A percentile compares a stretch with the other conserved stretches of the same genome.
These are phyloP conservation scores for Starmerella asiatica DNA, from an alignment of 805 yeast genomes.

Conservation along the genomic window DNA sequence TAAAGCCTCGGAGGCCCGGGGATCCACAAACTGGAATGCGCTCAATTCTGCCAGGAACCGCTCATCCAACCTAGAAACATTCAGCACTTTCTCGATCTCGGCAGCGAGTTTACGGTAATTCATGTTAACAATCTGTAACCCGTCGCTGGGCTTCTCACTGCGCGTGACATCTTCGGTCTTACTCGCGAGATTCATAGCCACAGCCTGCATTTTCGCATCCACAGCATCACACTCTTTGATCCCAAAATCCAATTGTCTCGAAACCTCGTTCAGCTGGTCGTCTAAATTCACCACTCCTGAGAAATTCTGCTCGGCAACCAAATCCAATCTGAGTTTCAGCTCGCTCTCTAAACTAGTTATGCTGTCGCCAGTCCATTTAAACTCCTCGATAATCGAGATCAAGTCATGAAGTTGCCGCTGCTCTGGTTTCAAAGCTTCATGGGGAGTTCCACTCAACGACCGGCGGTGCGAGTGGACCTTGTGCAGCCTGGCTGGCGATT, in stretches of 20 bases:
- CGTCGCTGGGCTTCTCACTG: conserved; percentile 64
- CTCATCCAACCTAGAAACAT: conserved; percentile 55
- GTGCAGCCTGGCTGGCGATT: conserved; percentile 1
- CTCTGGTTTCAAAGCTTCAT: not conserved
- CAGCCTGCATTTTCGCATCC: conserved; percentile 41
- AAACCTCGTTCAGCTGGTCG: conserved; percentile 32
- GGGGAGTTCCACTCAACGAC: conserved; percentile 3
- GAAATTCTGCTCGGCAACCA: conserved; percentile 50
- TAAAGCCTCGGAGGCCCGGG: conserved; percentile 27
- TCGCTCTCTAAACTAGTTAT: conserved; percentile 44
- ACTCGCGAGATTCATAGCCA: conserved; percentile 47
- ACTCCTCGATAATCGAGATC: conserved; percentile 55
- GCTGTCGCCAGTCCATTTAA: conserved; percentile 59
- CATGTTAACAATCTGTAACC: conserved; percentile 68
- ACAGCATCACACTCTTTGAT: conserved; percentile 42
- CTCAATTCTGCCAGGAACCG: conserved; percentile 38
- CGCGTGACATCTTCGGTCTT: conserved; percentile 55
- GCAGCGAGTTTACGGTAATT: conserved; percentile 65
- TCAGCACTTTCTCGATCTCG: conserved; percentile 53
- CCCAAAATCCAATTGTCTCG: conserved; percentile 33
- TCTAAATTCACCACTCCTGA: conserved; percentile 41
- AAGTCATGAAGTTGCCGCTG: conserved; percentile 28
- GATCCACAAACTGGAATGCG: conserved; percentile 31
- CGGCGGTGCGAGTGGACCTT: not conserved
- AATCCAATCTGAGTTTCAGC: conserved; percentile 45